Percentiles rank a stretch among this genome's conserved stretches.
phyloP scores from a whole-genome alignment of 1,284 basidiomycete species.

The Abortiporus biennis region DNA sequence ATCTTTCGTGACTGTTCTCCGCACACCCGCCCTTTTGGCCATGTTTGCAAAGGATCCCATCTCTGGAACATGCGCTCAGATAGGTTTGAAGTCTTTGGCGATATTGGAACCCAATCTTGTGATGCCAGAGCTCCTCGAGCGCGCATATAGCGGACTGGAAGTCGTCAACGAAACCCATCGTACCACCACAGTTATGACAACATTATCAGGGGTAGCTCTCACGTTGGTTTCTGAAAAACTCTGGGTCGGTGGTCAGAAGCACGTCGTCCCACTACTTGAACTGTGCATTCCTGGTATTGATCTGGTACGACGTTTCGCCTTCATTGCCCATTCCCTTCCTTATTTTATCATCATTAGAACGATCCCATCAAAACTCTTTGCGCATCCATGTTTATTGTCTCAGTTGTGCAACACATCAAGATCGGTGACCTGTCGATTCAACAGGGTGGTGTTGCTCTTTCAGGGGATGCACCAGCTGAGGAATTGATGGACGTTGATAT shows the following conservation, averaged over 20 bases:
- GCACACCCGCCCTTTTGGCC: constrained; percentile 85
- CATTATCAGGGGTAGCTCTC: constrained; percentile 77
- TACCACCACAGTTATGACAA: constrained; percentile 86
- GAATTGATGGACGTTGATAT: constrained; percentile 50
- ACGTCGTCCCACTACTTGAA: constrained; percentile 85
- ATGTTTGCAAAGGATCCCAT: constrained; percentile 92
- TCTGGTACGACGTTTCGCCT: constrained; percentile 37
- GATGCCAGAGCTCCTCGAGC: constrained; percentile 90
- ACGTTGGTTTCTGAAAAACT: constrained; percentile 75
- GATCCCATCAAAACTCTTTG: constrained; percentile 90
- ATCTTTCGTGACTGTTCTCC: constrained; percentile 77
- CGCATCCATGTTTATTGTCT: constrained; percentile 75
- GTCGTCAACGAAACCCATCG: constrained; percentile 93
- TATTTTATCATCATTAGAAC: constrained; percentile 48
- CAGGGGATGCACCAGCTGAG: constrained; percentile 46
- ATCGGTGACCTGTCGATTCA: constrained; percentile 74
- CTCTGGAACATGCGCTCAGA: constrained; percentile 64
- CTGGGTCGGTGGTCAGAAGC: constrained; percentile 86
- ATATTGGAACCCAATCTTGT: constrained; percentile 84
- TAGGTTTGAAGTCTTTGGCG: constrained; percentile 67
- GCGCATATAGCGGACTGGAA: constrained; percentile 88
- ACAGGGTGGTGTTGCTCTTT: constrained; percentile 46
- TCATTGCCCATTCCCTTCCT: constrained; percentile 1
- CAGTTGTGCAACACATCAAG: constrained; percentile 75
- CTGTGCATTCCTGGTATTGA: constrained; percentile 91